Evolutionary conservation across 176 grass and related monocot genomes (phyloP).

Genomic region (Triticum dicoccoides): DNA sequence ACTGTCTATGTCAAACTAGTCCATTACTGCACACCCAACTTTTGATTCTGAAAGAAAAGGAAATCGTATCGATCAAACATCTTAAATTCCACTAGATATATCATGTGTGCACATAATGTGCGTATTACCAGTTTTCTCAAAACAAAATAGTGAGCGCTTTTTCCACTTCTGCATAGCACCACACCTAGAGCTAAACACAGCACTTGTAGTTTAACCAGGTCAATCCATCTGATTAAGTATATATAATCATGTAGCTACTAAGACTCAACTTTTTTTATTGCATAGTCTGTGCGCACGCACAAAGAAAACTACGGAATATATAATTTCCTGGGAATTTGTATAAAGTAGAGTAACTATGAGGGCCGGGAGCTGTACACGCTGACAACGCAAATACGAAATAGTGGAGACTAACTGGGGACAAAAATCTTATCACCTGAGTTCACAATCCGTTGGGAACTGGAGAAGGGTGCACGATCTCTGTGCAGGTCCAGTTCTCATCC

Average conservation of each 20-base stretch:
- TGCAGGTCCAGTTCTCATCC: conserved; percentile 40
- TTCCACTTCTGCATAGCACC: conserved; percentile 9
- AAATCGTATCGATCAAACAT: neutral
- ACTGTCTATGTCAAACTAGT: neutral
- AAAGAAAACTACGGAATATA: conserved; percentile 9
- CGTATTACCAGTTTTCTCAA: neutral
- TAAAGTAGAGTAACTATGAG: conserved; percentile 10
- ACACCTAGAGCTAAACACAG: conserved; percentile 25
- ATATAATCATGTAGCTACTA: neutral
- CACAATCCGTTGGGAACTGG: conserved; percentile 32
- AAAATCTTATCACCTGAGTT: conserved; percentile 38
- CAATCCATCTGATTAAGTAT: neutral
- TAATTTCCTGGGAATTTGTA: conserved; percentile 7
- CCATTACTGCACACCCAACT: neutral
- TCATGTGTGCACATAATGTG: neutral
- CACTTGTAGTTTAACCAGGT: conserved; percentile 11
- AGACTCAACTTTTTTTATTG: neutral
- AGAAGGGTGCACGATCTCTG: conserved; percentile 30
- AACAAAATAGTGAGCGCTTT: neutral
- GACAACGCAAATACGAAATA: neutral
- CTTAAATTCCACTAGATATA: neutral
- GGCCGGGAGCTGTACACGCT: neutral
- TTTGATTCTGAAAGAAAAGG: neutral
- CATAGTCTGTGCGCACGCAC: conserved; percentile 17
- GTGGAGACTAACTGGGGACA: conserved; percentile 5